Evolutionary conservation across 129 eudicot genomes (phyloP), one percentile per base, ranked within the genome.

Genomic region (Erigeron canadensis): DNA sequence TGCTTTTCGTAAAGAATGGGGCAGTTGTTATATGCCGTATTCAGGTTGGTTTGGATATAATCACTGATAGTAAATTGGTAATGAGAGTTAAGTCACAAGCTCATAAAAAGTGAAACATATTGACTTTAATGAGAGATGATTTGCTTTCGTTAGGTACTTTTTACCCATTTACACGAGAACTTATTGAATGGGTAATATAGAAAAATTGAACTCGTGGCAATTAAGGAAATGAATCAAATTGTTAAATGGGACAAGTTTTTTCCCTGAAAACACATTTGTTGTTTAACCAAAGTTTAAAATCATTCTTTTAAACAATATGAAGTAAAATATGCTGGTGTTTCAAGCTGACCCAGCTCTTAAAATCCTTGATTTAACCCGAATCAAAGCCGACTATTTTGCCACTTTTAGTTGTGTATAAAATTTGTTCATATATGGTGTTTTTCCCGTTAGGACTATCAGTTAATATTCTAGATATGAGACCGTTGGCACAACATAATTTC

Each of bases 1-100:
- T 87, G 64, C 92, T 93, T 22, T 93, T 93, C 67, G 98, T 93
- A 65, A 93, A 93, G 76, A 85, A 84, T 44, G 91, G 86, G 43
- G 95, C 98, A 41, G 70, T 87, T 72, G 96, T 93, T 39, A 75
- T 81, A 45, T 93, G 96, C 72, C 98, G 98, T 44, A 55, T 93
- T 53, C 98, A 87, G 98, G 98, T 93, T 62, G 23, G 83, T 62
- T 67, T 50, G 16, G 9, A 11, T 56, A 8, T 21, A 8, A 19
- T 10, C 11, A 42, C 5, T 28, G 34, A 0, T 1, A 28, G 34
- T 28, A 28, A 28, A 28, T 28, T 28, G 34, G 34, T 28, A 28
- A 28, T 1, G 34, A 28, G 34, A 28, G 34, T 3, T 28, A 28
- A 1, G 3, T 3, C 34, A 28, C 3, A 3, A 28, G 3, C 3